Evolutionary conservation across 2,329 filamentous ascomycete species (phyloP), one percentile per base, ranked within the genome.

Genomic region (Acarospora socialis): DNA sequence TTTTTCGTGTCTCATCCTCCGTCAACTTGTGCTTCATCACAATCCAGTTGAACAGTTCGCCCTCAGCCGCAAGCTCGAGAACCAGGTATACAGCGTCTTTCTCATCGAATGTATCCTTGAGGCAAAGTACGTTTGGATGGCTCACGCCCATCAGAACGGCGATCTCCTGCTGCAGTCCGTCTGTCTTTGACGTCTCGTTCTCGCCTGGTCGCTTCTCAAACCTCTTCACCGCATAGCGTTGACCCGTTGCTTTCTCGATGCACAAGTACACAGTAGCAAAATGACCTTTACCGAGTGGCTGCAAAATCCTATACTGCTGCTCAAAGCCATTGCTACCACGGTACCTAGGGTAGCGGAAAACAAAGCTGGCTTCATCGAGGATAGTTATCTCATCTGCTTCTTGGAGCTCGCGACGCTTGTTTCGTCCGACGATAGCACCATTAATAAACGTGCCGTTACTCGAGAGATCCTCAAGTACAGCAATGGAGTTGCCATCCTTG

Each of bases 391-490:
- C 86, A 44, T 98, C 90, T 21, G 81, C 76, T 46, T 95, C 83
- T 45, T 84, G 68, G 17, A 98, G 66, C 52, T 93, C 83, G 36
- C 87, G 73, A 33, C 83, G 71, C 54, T 93, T 83, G 55, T 98
- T 98, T 31, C 87, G 77, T 15, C 90, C 90, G 15, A 98, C 73
- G 18, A 92, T 68, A 10, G 77, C 78, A 46, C 94, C 84, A 49
- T 95, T 95, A 46, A 98, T 78, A 51, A 86, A 98, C 0, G 92
- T 98, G 30, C 90, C 90, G 51, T 98, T 98, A 50, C 77, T 90
- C 5, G 90, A 98, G 13, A 95, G 60, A 53, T 98, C 90, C 53
- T 98, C 86, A 4, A 98, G 57, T 8, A 95, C 70, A 6, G 83
- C 87, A 24, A 73, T 57, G 1, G 63, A 50, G 39, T 66, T 63